phyloP scores from a whole-genome alignment of 768 basidiomycete genomes.

The Lactarius hatsudake region DNA sequence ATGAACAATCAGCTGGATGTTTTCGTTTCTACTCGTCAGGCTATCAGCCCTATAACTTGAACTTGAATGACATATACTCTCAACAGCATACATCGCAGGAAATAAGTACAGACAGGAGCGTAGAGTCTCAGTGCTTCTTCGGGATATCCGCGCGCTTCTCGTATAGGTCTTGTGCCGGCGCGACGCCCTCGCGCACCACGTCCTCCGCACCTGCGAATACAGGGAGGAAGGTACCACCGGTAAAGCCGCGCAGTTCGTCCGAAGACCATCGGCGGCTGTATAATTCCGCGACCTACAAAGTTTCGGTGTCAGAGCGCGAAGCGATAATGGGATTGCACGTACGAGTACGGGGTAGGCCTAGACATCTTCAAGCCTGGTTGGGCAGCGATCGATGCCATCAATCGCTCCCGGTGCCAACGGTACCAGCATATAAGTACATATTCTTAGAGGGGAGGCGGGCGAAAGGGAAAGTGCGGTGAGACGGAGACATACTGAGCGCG shows the following conservation, averaged over 20 bases:
- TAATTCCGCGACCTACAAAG: constrained; percentile 73
- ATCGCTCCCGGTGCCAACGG: constrained; percentile 84
- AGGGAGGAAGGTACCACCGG: constrained; percentile 82
- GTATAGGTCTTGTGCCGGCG: constrained; percentile 68
- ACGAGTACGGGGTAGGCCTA: constrained; percentile 77
- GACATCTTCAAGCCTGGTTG: constrained; percentile 82
- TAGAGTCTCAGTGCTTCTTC: not conserved
- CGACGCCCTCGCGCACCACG: constrained; percentile 53
- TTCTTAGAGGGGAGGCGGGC: not conserved
- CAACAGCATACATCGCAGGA: not conserved
- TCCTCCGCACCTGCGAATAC: constrained; percentile 74
- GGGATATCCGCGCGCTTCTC: constrained; percentile 70
- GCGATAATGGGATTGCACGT: not conserved
- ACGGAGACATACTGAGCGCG: constrained; percentile 57
- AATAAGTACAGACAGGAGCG: not conserved
- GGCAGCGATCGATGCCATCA: constrained; percentile 64
- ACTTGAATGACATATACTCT: not conserved
- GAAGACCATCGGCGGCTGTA: constrained; percentile 84
- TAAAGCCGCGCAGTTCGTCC: constrained; percentile 74
- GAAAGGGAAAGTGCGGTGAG: not conserved
- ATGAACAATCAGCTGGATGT: no score
- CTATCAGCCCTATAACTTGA: not conserved
- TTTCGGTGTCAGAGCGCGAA: not conserved
- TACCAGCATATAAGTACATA: constrained; percentile 30
- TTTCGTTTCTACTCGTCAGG: no score